Percentiles rank a stretch among this genome's conserved stretches.
Evolutionary conservation across 164 flowering plant species (phyloP).

Genomic region (Stephania japonica): DNA sequence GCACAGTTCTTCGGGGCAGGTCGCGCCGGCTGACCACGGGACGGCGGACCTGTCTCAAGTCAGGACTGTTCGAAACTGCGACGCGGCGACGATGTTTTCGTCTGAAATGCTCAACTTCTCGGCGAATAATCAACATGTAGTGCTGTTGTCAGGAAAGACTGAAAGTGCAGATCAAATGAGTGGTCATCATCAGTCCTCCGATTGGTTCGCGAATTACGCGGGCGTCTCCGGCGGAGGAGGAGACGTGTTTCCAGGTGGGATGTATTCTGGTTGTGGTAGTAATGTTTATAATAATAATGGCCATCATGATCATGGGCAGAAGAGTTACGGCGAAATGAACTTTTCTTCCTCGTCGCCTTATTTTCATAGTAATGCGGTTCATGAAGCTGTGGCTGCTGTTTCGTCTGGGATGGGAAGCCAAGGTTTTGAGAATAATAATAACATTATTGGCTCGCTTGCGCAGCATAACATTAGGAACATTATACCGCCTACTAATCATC

Average conservation of each 20-base stretch:
- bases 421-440: slow-evolving; percentile 9
- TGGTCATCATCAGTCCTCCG: slow-evolving; percentile 26
- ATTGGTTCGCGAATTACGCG: slow-evolving; percentile 31
- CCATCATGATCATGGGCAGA: slow-evolving; percentile 22
- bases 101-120: slow-evolving; percentile 35
- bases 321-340: slow-evolving; percentile 17
- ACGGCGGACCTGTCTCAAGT: slow-evolving; percentile 25
- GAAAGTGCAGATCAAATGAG: too few species aligned
- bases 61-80: slow-evolving; percentile 19
- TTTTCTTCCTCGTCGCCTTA: slow-evolving; percentile 21
- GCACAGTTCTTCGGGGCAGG: slow-evolving; percentile 19
- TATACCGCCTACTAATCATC: slow-evolving; percentile 20
- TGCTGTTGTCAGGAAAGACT: slow-evolving; percentile 18
- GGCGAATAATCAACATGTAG: neutral
- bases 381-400: slow-evolving; percentile 34
- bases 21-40: too few species aligned
- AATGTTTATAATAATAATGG: slow-evolving; percentile 17
- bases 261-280: slow-evolving; percentile 21
- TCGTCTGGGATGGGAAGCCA: slow-evolving; percentile 21
- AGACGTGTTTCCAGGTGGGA: slow-evolving; percentile 20
- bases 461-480: slow-evolving; percentile 17
- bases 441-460: slow-evolving; percentile 17
- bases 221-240: slow-evolving; percentile 19
- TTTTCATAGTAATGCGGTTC: slow-evolving; percentile 27
- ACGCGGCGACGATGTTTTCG: slow-evolving; percentile 21